Evolutionary conservation across 1,284 basidiomycete genomes (phyloP).

Genomic region (Cutaneotrichosporon sp.): DNA sequence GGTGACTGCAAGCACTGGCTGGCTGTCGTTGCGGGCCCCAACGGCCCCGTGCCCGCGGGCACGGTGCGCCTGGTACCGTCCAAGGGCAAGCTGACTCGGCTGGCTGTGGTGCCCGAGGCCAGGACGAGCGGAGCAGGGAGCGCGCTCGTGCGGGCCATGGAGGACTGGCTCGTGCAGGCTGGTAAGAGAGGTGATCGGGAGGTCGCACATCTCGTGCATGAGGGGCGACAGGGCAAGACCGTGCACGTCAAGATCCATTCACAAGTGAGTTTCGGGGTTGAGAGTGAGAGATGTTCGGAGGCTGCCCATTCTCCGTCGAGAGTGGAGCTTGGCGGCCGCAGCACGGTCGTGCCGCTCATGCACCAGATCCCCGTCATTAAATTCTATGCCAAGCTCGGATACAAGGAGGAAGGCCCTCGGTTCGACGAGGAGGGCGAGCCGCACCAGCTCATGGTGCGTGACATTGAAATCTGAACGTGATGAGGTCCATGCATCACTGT

Average conservation of each 20-base stretch:
- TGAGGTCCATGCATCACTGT: not conserved
- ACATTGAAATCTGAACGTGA: constrained; percentile 5
- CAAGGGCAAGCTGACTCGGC: constrained; percentile 39
- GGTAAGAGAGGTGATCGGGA: constrained; percentile 6
- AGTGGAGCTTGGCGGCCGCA: no score
- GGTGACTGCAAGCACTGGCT: constrained; percentile 12
- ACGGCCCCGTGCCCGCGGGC: constrained; percentile 42
- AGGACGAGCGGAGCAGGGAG: constrained; percentile 39
- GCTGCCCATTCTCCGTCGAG: no score
- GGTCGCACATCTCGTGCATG: constrained; percentile 8
- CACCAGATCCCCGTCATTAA: constrained; percentile 37
- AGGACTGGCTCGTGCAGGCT: constrained; percentile 20
- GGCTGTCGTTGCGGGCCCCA: constrained; percentile 11
- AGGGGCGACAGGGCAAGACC: constrained; percentile 14
- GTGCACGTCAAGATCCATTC: constrained; percentile 34
- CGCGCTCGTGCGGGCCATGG: constrained; percentile 28
- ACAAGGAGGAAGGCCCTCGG: constrained; percentile 56
- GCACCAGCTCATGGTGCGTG: constrained; percentile 11
- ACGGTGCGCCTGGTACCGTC: constrained; percentile 39
- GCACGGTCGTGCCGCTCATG: no score
- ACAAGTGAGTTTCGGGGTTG: constrained; percentile 40
- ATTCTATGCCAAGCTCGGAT: constrained; percentile 56
- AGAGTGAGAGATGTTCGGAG: no score
- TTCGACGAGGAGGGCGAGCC: constrained; percentile 57
- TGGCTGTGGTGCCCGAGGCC: constrained; percentile 38